Percentiles rank a stretch among this genome's conserved stretches.
phyloP scores from a whole-genome alignment of 2,329 filamentous ascomycete species.

The Xylariaceae sp. region DNA sequence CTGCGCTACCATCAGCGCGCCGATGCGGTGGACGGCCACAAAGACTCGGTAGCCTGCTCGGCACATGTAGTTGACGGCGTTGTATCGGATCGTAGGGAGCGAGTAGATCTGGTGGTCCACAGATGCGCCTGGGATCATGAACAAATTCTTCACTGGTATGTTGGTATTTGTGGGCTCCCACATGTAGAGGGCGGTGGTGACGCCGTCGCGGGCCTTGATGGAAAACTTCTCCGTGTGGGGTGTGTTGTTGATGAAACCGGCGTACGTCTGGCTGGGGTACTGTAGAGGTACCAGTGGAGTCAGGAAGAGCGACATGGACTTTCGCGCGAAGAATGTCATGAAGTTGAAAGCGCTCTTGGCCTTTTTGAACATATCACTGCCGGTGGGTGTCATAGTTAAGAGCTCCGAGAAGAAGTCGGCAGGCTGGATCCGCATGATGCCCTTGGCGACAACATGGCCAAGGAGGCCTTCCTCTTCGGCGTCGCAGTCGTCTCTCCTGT shows the following conservation, averaged over 20 bases:
- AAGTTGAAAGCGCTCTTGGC: conserved; percentile 40
- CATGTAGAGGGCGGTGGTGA: conserved; percentile 45
- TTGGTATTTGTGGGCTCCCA: conserved; percentile 43
- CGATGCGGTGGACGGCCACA: conserved; percentile 50
- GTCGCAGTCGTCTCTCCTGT: conserved; percentile 18
- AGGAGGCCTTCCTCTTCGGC: conserved; percentile 32
- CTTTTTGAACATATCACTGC: conserved; percentile 37
- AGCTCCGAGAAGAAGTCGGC: conserved; percentile 49
- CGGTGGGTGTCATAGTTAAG: conserved; percentile 44
- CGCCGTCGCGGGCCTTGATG: conserved; percentile 45
- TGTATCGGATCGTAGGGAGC: conserved; percentile 54
- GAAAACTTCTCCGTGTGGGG: conserved; percentile 32
- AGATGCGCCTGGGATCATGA: conserved; percentile 55
- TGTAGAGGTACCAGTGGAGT: conserved; percentile 48
- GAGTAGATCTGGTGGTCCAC: conserved; percentile 58
- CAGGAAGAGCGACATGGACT: conserved; percentile 45
- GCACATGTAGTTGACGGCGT: conserved; percentile 56
- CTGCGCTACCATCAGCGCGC: conserved; percentile 41
- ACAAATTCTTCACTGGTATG: conserved; percentile 39
- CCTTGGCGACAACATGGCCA: conserved; percentile 45
- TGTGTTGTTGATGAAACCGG: conserved; percentile 47
- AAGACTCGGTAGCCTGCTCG: conserved; percentile 54
- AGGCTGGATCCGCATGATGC: conserved; percentile 49
- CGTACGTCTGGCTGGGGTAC: conserved; percentile 41
- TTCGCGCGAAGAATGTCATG: conserved; percentile 47